phyloP scores from a whole-genome alignment of 2,329 filamentous ascomycete species.

The Fusarium foetens region DNA sequence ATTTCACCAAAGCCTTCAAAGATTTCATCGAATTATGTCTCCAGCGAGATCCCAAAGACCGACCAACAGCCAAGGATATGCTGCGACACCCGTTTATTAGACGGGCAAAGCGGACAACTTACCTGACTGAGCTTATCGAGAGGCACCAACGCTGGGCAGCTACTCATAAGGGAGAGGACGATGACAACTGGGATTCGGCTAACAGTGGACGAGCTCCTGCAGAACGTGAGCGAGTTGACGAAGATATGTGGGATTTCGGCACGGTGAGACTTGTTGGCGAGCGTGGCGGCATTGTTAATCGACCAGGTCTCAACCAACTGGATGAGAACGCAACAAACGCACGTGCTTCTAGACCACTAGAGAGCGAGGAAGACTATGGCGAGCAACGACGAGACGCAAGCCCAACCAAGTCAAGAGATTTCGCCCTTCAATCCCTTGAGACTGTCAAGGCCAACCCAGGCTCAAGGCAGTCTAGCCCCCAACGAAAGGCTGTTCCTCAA shows the following conservation, averaged over 20 bases:
- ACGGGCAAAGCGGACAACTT: conserved; percentile 94
- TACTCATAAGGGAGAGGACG: conserved; percentile 77
- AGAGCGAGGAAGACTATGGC: conserved; percentile 61
- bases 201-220: conserved; percentile 62
- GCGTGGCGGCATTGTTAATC: conserved; percentile 64
- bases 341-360: conserved; percentile 66
- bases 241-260: conserved; percentile 99
- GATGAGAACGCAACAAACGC: conserved; percentile 85
- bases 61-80: conserved; percentile 86
- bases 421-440: conserved; percentile 58
- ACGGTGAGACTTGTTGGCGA: conserved; percentile 86
- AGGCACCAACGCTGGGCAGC: conserved; percentile 88
- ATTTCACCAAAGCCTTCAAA: conserved; percentile 85
- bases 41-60: conserved; percentile 87
- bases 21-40: conserved; percentile 87
- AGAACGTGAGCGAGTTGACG: conserved; percentile 69
- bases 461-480: conserved; percentile 69
- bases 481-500: conserved; percentile 62
- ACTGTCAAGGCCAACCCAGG: conserved; percentile 64
- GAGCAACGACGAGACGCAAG: conserved; percentile 62
- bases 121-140: conserved; percentile 94
- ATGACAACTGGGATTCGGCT: conserved; percentile 66
- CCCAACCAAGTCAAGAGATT: conserved; percentile 63
- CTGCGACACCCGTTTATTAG: conserved; percentile 91
- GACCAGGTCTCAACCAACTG: conserved; percentile 74